Conservation (phyloP, 2,329 filamentous ascomycete genomes). For the Chaetomium globosum region DNA sequence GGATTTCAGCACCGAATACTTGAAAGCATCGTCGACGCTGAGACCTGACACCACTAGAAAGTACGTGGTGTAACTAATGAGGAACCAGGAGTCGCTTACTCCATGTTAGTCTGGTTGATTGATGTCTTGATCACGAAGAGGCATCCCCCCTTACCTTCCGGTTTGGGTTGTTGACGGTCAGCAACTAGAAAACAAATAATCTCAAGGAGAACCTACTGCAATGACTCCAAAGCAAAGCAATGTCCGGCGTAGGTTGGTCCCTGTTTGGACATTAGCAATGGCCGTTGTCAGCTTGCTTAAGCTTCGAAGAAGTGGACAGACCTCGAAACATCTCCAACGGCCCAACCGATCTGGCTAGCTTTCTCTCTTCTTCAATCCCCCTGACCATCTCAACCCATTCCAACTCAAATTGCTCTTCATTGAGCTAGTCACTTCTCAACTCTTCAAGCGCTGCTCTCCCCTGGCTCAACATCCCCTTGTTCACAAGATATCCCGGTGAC, state of each 20-base stretch:
- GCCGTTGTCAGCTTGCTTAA: neutral
- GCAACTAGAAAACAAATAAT: neutral
- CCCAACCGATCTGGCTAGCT: constrained; percentile 15
- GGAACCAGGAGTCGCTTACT: constrained; percentile 51
- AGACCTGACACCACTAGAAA: constrained; percentile 50
- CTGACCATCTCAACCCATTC: constrained; percentile 38
- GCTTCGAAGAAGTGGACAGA: constrained; percentile 9
- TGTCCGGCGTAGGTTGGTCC: constrained; percentile 52
- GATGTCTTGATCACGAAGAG: neutral
- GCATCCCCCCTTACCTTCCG: constrained; percentile 6
- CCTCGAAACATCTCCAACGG: constrained; percentile 46
- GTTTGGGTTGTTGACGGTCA: constrained; percentile 21
- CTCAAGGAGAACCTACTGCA: constrained; percentile 33
- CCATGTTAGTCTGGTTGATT: neutral
- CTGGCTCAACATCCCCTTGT: constrained; percentile 37
- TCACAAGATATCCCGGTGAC: constrained; percentile 50
- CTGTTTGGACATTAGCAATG: constrained; percentile 34
- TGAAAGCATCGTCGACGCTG: constrained; percentile 49
- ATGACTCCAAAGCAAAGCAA: constrained; percentile 54
- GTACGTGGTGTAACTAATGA: constrained; percentile 55
- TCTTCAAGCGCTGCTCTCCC: constrained; percentile 40
- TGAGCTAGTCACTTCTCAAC: constrained; percentile 41
- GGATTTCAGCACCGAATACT: constrained; percentile 54
- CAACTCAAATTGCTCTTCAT: constrained; percentile 42
- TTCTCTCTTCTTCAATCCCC: constrained; percentile 20